Conservation (phyloP, 768 basidiomycete species). For the Leccinum disarticulatum region DNA sequence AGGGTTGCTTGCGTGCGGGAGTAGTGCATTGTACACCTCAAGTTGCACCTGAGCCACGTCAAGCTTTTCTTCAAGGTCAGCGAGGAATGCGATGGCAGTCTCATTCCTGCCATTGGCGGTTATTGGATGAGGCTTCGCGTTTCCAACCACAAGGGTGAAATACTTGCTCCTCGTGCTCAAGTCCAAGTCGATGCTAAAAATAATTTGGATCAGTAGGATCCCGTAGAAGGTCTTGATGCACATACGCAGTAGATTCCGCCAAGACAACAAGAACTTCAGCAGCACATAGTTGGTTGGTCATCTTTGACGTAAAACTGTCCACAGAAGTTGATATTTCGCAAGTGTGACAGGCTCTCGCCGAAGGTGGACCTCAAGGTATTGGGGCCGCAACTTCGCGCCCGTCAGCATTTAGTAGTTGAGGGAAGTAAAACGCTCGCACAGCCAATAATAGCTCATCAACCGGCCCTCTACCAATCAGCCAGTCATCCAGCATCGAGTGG, state of each 20-base stretch:
- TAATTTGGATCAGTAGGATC: slow-evolving; percentile 2
- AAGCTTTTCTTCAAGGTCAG: slow-evolving; percentile 85
- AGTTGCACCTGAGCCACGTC: slow-evolving; percentile 97
- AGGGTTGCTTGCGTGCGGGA: slow-evolving; percentile 59
- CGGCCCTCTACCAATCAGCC: slow-evolving; percentile 77
- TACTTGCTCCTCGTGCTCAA: slow-evolving; percentile 84
- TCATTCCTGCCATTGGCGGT: slow-evolving; percentile 76
- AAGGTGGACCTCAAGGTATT: slow-evolving; percentile 87
- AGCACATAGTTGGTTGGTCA: slow-evolving; percentile 78
- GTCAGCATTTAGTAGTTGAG: slow-evolving; percentile 12
- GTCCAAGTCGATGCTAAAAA: slow-evolving; percentile 57
- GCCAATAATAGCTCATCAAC: slow-evolving; percentile 83
- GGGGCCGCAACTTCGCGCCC: slow-evolving; percentile 67
- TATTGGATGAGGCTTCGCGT: slow-evolving; percentile 92
- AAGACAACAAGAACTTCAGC: slow-evolving; percentile 81
- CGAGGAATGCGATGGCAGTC: slow-evolving; percentile 93
- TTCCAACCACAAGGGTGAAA: slow-evolving; percentile 90
- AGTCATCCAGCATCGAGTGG: slow-evolving; percentile 93
- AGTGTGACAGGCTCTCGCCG: slow-evolving; percentile 76
- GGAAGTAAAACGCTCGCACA: slow-evolving; percentile 44
- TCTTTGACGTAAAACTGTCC: slow-evolving; percentile 96
- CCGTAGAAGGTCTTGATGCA: background rate
- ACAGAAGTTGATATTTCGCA: slow-evolving; percentile 83
- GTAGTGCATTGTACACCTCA: slow-evolving; percentile 76
- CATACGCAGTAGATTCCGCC: slow-evolving; percentile 83